Evolutionary conservation across 2,329 filamentous ascomycete species (phyloP).

Genomic region (Clonostachys rhizophaga): DNA sequence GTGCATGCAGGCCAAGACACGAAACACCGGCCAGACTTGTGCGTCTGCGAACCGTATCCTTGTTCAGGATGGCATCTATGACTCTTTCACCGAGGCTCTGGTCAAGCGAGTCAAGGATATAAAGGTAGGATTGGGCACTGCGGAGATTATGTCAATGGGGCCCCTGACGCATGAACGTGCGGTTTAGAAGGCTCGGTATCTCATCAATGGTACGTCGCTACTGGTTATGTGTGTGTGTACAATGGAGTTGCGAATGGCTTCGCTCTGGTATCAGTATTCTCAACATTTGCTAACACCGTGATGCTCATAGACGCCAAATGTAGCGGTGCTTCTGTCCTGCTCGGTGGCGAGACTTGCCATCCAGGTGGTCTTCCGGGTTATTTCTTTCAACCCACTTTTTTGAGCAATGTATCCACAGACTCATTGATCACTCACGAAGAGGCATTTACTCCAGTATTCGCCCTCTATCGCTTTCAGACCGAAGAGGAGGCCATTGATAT

Average conservation of each 20-base stretch:
- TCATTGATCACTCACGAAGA: slow-evolving; percentile 68
- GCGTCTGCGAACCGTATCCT: slow-evolving; percentile 78
- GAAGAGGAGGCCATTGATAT: slow-evolving; percentile 67
- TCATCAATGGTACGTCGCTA: too few relatives aligned
- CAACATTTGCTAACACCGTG: too few relatives aligned
- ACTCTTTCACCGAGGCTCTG: slow-evolving; percentile 60
- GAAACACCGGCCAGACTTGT: slow-evolving; percentile 85
- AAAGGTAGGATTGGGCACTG: slow-evolving; percentile 55
- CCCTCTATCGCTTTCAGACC: slow-evolving; percentile 64
- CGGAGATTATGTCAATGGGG: slow-evolving; percentile 52
- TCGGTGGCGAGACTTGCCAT: too few relatives aligned
- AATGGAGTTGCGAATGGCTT: too few relatives aligned
- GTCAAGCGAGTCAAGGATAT: slow-evolving; percentile 65
- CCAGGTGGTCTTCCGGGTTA: too few relatives aligned
- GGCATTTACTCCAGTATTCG: slow-evolving; percentile 71
- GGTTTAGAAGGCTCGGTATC: slow-evolving; percentile 7
- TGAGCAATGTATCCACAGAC: slow-evolving; percentile 60
- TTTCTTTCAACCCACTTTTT: slow-evolving; percentile 64
- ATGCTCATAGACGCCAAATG: too few relatives aligned
- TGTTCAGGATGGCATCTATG: slow-evolving; percentile 68
- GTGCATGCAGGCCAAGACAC: slow-evolving; percentile 73
- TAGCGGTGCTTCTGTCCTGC: too few relatives aligned
- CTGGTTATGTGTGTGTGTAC: too few relatives aligned
- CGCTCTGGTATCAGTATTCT: too few relatives aligned
- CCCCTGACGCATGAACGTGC: slow-evolving; percentile 62